These are phyloP conservation scores for Raddia distichophylla DNA, from an alignment of 176 grass and related monocot species.

Conservation along the genomic window DNA sequence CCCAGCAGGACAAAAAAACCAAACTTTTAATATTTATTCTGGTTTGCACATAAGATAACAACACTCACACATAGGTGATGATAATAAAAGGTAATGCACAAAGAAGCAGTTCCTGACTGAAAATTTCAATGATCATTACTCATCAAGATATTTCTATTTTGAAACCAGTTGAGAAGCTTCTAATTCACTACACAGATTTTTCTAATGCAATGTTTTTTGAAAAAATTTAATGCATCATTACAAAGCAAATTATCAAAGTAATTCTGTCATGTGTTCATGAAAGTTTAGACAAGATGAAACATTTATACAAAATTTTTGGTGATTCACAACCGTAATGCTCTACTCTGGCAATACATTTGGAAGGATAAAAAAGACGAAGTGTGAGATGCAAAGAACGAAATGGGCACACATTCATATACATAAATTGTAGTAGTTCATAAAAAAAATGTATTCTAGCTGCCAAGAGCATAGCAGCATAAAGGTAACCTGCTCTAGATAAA, in stretches of 20 bases:
- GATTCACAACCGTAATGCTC: neutral
- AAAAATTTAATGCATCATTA: neutral
- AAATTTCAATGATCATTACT: neutral
- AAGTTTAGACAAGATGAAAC: neutral
- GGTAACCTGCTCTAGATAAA: slow-evolving; percentile 91
- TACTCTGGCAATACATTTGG: neutral
- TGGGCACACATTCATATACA: neutral
- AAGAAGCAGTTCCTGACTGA: neutral
- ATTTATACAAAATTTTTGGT: neutral
- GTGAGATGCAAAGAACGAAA: neutral
- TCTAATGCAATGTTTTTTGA: neutral
- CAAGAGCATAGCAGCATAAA: slow-evolving; percentile 22
- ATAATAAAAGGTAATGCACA: neutral
- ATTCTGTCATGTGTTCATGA: neutral
- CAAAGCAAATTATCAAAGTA: neutral
- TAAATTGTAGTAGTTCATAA: neutral
- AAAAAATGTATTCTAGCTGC: neutral
- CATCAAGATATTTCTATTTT: slow-evolving; percentile 1
- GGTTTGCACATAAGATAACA: neutral
- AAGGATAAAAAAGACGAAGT: neutral
- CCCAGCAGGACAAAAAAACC: neutral
- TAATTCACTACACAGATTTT: neutral
- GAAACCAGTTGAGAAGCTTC: neutral
- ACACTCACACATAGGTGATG: neutral
- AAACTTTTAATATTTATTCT: neutral